These are phyloP conservation scores for Talaromyces sp. DNA, from an alignment of 2,329 filamentous ascomycete genomes.

Conservation along the genomic window DNA sequence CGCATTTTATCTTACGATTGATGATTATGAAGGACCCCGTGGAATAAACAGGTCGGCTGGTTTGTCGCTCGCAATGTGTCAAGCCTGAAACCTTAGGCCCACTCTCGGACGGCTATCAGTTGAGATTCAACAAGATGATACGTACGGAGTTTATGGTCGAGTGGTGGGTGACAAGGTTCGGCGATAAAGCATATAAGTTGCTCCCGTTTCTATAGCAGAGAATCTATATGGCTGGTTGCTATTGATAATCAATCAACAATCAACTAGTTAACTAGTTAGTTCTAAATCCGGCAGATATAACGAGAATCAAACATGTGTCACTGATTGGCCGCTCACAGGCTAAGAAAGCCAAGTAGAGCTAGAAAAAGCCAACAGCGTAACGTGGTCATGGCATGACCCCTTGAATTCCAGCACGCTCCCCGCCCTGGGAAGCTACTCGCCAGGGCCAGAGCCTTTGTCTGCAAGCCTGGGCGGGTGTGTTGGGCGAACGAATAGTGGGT, in stretches of 20 bases:
- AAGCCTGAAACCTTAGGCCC: not conserved
- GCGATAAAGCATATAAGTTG: not conserved
- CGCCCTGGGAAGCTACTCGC: not conserved
- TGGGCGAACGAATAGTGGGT: not conserved
- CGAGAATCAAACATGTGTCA: not conserved
- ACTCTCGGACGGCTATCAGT: not conserved
- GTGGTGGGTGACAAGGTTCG: not conserved
- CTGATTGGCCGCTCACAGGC: slow-evolving; percentile 2
- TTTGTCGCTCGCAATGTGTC: not conserved
- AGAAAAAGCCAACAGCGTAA: not conserved
- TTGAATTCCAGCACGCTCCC: slow-evolving; percentile 3
- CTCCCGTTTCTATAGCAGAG: not conserved
- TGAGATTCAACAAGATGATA: not conserved
- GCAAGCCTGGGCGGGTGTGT: not conserved
- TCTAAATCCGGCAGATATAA: not conserved
- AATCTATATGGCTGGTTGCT: not conserved
- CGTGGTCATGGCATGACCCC: slow-evolving; percentile 2
- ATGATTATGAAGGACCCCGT: not conserved
- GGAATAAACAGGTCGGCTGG: not conserved
- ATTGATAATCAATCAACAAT: not conserved
- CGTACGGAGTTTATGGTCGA: not conserved
- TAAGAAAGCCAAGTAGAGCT: not conserved
- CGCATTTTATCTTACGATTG: not conserved
- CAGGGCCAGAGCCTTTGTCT: not conserved
- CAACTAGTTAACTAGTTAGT: too few relatives aligned